Evolutionary conservation across 176 grass and related monocot genomes (phyloP).

Genomic region (Avena sativa): DNA sequence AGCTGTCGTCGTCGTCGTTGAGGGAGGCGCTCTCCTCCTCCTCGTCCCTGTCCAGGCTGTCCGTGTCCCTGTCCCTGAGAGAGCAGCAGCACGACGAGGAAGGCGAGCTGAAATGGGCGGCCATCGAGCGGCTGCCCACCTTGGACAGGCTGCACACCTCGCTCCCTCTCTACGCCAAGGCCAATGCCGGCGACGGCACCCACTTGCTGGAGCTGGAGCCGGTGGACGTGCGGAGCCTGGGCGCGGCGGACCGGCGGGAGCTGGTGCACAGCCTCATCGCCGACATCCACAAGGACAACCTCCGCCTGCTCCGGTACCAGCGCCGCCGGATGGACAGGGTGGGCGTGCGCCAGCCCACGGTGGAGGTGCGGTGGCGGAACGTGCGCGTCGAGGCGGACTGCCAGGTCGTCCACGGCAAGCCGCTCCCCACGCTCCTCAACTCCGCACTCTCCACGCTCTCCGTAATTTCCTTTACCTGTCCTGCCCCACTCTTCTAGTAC

Average conservation of each 20-base stretch:
- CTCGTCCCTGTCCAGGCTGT: neutral
- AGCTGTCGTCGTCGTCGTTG: conserved; percentile 17
- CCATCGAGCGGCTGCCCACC: conserved; percentile 68
- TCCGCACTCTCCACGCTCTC: conserved; percentile 38
- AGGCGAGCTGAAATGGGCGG: conserved; percentile 64
- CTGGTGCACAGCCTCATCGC: conserved; percentile 66
- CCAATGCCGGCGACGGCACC: neutral
- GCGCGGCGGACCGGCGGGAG: conserved; percentile 45
- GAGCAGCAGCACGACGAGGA: conserved; percentile 49
- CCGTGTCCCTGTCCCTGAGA: neutral
- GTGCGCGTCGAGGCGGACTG: conserved; percentile 57
- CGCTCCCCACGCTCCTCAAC: conserved; percentile 69
- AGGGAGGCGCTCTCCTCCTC: conserved; percentile 5
- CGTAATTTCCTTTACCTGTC: neutral
- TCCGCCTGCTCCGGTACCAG: conserved; percentile 71
- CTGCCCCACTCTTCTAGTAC: neutral
- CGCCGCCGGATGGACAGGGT: conserved; percentile 72
- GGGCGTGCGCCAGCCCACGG: conserved; percentile 59
- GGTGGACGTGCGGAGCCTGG: conserved; percentile 61
- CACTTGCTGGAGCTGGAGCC: neutral
- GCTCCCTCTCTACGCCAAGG: conserved; percentile 14
- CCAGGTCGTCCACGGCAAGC: conserved; percentile 62
- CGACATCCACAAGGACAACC: conserved; percentile 64
- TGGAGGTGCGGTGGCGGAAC: conserved; percentile 62
- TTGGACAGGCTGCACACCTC: conserved; percentile 53